phyloP scores from a whole-genome alignment of 2,329 filamentous ascomycete species.

The Fusarium sp. region DNA sequence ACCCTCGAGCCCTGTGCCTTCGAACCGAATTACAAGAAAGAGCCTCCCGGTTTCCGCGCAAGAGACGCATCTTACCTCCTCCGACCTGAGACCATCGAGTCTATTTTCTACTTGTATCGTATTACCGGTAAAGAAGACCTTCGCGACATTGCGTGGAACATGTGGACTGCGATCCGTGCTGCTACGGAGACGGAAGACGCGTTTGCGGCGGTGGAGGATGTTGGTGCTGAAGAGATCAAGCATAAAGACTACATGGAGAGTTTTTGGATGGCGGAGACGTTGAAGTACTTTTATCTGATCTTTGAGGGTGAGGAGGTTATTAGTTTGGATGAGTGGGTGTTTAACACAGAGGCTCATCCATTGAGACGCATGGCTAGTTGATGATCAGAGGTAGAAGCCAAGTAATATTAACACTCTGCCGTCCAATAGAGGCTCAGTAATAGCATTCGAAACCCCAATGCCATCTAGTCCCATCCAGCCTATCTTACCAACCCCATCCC shows the following conservation, averaged over 20 bases:
- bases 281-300: conserved; percentile 79
- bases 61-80: conserved; percentile 30
- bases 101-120: conserved; percentile 79
- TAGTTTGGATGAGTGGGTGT: conserved; percentile 73
- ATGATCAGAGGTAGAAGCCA: neutral
- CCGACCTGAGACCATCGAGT: conserved; percentile 73
- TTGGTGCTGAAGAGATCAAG: conserved; percentile 58
- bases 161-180: conserved; percentile 71
- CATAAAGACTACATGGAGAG: conserved; percentile 70
- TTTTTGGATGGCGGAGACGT: conserved; percentile 77
- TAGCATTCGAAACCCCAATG: neutral
- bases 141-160: conserved; percentile 74
- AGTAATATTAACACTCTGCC: neutral
- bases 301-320: conserved; percentile 71
- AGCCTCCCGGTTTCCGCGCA: conserved; percentile 29
- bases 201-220: conserved; percentile 71
- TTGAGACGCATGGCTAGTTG: conserved; percentile 38
- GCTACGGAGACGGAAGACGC: conserved; percentile 68
- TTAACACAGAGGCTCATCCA: conserved; percentile 64
- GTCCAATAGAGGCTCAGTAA: neutral
- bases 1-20: conserved; percentile 37
- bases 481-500: neutral
- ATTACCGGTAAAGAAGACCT: conserved; percentile 73
- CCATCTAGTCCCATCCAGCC: neutral
- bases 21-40: neutral